A percentile compares a stretch with the other conserved stretches of the same genome.
Conservation (phyloP, 257 asterid genomes). For the Anisodus tanguticus region DNA sequence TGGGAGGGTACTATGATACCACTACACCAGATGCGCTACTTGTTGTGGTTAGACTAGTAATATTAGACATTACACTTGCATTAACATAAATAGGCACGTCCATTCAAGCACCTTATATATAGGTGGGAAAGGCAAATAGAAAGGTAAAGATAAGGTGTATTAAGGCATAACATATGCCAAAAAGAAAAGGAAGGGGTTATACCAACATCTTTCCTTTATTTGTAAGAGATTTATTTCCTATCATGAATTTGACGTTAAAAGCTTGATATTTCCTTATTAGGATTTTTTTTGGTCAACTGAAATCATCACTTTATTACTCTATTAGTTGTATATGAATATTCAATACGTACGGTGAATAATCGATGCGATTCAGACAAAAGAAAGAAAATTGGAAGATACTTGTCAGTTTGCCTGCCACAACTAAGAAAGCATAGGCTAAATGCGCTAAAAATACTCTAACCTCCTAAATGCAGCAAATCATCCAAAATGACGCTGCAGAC, state of each 20-base stretch:
- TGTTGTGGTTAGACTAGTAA: too few species aligned
- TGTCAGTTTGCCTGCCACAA: too few species aligned
- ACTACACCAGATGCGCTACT: slow-evolving; percentile 99
- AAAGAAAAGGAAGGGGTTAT: not conserved
- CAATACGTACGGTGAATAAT: not conserved
- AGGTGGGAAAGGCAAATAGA: too few species aligned
- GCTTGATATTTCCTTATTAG: not conserved
- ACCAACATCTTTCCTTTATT: not conserved
- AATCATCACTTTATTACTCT: not conserved
- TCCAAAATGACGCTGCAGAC: not conserved
- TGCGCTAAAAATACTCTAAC: too few species aligned
- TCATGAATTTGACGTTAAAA: not conserved
- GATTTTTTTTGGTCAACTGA: not conserved
- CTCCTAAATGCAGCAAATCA: too few species aligned
- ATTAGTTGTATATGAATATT: not conserved
- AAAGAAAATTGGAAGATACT: not conserved
- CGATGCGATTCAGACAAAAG: not conserved
- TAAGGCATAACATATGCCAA: not conserved
- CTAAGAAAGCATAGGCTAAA: too few species aligned
- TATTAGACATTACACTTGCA: too few species aligned
- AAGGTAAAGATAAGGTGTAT: too few species aligned
- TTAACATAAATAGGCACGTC: too few species aligned
- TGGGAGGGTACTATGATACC: slow-evolving; percentile 99
- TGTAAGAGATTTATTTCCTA: not conserved
- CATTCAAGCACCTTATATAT: too few species aligned